A percentile compares a stretch with the other conserved stretches of the same genome.
These are phyloP conservation scores for Coemansia sp. DNA, from an alignment of 192 early-diverging fungal genomes.

Conservation along the genomic window DNA sequence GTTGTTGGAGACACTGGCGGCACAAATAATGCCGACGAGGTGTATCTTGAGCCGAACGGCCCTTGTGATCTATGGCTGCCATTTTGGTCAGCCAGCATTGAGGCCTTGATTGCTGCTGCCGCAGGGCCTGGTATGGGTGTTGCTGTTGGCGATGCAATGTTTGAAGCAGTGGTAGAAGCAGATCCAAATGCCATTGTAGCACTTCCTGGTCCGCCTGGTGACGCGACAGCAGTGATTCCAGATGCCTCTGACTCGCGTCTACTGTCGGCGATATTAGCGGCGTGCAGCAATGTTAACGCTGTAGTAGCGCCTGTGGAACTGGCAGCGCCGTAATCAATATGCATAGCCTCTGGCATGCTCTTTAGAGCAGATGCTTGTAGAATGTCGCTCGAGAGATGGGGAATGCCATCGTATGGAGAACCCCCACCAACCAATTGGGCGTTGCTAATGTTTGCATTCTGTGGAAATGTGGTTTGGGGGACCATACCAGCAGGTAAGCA, in stretches of 20 bases:
- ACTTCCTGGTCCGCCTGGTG: conserved; percentile 30
- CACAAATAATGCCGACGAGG: not conserved
- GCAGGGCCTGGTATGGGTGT: conserved; percentile 23
- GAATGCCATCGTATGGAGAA: not conserved
- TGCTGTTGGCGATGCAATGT: conserved; percentile 26
- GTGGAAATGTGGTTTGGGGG: not conserved
- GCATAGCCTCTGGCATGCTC: conserved; percentile 1
- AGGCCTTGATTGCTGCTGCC: conserved; percentile 7
- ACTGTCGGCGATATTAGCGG: conserved; percentile 51
- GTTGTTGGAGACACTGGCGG: not conserved
- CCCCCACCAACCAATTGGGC: not conserved
- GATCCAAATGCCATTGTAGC: conserved; percentile 12
- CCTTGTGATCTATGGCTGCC: not conserved
- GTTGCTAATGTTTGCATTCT: not conserved
- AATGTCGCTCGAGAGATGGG: not conserved
- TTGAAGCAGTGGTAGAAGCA: conserved; percentile 21
- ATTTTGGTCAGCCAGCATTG: not conserved
- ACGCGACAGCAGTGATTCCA: conserved; percentile 51
- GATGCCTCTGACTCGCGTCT: conserved; percentile 55
- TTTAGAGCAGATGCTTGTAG: conserved; percentile 8
- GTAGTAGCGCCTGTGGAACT: conserved; percentile 2
- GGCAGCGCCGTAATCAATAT: conserved; percentile 1
- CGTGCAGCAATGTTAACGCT: conserved; percentile 19
- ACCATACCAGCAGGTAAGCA: conserved; percentile 5
- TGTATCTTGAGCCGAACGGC: not conserved